Evolutionary conservation across 306 rosid genomes (phyloP).

Genomic region (Glycine tomentella): DNA sequence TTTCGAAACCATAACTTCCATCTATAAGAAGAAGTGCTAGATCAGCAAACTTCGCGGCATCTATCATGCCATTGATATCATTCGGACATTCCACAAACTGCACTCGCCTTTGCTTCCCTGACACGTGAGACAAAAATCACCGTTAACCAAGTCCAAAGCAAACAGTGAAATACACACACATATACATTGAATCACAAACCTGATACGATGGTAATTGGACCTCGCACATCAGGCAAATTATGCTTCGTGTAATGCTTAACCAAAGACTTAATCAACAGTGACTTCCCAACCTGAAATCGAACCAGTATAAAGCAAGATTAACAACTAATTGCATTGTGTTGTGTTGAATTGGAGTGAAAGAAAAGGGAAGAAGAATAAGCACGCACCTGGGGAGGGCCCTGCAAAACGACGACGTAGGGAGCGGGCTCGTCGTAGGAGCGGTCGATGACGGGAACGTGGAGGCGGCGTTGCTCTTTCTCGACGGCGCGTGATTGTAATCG

Average conservation of each 20-base stretch:
- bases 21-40: slow-evolving; percentile 93
- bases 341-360: not conserved
- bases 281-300: slow-evolving; percentile 83
- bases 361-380: not conserved
- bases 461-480: slow-evolving; percentile 96
- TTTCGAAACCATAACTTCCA: slow-evolving; percentile 93
- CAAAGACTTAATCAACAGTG: slow-evolving; percentile 79
- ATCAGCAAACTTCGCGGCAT: slow-evolving; percentile 92
- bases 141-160: not conserved
- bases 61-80: slow-evolving; percentile 95
- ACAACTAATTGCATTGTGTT: not conserved
- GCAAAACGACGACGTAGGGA: slow-evolving; percentile 85
- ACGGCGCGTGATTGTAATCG: slow-evolving; percentile 87
- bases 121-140: slow-evolving; percentile 40
- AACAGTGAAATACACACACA: not conserved
- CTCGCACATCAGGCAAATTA: slow-evolving; percentile 81
- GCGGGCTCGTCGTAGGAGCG: slow-evolving; percentile 86
- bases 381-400: slow-evolving; percentile 91
- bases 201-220: slow-evolving; percentile 92
- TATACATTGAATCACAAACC: slow-evolving; percentile 51
- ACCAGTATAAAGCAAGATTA: not conserved
- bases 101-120: slow-evolving; percentile 91
- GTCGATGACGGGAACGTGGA: slow-evolving; percentile 77
- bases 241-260: slow-evolving; percentile 90
- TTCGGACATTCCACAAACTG: slow-evolving; percentile 96